Conservation (phyloP, 2,329 filamentous ascomycete genomes). For the Malbranchea zuffiana region DNA sequence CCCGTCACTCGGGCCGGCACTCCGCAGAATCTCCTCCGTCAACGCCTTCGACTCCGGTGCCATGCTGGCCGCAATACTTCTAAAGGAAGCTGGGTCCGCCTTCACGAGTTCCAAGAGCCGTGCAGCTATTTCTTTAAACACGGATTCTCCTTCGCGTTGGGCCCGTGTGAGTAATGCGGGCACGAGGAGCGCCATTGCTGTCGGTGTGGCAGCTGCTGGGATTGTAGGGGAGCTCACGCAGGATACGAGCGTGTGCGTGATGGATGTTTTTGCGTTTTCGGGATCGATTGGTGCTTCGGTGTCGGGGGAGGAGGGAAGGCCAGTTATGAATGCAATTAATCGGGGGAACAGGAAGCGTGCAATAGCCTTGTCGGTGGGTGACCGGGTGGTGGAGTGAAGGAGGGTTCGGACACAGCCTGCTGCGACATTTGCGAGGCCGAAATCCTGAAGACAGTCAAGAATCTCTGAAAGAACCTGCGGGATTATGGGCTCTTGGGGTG, state of each 20-base stretch:
- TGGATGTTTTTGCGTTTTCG: slow-evolving; percentile 58
- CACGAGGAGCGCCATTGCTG: slow-evolving; percentile 62
- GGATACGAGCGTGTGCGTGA: slow-evolving; percentile 65
- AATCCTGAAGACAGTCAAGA: slow-evolving; percentile 62
- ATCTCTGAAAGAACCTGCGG: slow-evolving; percentile 67
- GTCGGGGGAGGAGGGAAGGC: slow-evolving; percentile 41
- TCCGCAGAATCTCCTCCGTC: slow-evolving; percentile 65
- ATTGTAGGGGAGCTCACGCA: slow-evolving; percentile 46
- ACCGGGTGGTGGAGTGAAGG: slow-evolving; percentile 51
- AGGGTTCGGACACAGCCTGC: slow-evolving; percentile 82
- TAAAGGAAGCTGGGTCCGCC: slow-evolving; percentile 61
- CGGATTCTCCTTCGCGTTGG: slow-evolving; percentile 46
- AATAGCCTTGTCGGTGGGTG: slow-evolving; percentile 58
- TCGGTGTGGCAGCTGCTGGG: slow-evolving; percentile 22
- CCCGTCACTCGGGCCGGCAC: slow-evolving; percentile 46
- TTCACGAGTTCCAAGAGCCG: slow-evolving; percentile 72
- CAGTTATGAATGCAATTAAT: slow-evolving; percentile 61
- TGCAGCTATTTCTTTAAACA: slow-evolving; percentile 63
- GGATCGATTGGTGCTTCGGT: slow-evolving; percentile 56
- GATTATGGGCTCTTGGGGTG: slow-evolving; percentile 63
- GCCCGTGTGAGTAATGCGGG: slow-evolving; percentile 67
- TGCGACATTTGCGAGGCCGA: slow-evolving; percentile 63
- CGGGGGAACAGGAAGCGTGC: slow-evolving; percentile 63
- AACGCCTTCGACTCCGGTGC: slow-evolving; percentile 58
- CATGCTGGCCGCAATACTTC: slow-evolving; percentile 61